phyloP scores from a whole-genome alignment of 208 protist genomes.

The Wallacemonas collosoma region DNA sequence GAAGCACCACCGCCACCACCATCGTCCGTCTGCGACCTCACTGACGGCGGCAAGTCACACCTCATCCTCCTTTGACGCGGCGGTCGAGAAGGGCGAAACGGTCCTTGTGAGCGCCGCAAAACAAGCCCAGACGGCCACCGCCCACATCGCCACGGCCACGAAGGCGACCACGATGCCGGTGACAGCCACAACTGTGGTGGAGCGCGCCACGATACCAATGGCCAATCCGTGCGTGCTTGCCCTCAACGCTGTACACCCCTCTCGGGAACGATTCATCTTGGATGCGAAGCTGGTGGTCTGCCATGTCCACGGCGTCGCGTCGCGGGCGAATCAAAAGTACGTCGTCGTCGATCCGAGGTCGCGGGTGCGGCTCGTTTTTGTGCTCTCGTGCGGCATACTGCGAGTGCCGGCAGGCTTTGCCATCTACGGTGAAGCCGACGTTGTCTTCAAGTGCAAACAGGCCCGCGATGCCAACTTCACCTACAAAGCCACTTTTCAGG shows the following conservation, averaged over 20 bases:
- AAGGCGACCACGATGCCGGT: background rate
- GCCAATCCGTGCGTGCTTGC: conserved; percentile 12
- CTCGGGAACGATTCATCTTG: conserved; percentile 34
- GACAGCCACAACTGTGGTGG: conserved; percentile 1
- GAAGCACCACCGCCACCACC: conserved; percentile 24
- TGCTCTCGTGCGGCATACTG: conserved; percentile 56
- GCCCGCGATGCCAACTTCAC: conserved; percentile 77
- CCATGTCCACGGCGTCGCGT: conserved; percentile 65
- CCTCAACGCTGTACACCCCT: background rate
- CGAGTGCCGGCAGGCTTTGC: conserved; percentile 38
- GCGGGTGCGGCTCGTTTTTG: conserved; percentile 72
- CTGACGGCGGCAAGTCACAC: background rate
- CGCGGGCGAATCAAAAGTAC: conserved; percentile 56
- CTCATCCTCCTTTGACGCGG: background rate
- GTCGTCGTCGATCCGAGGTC: conserved; percentile 84
- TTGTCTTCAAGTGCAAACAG: conserved; percentile 88
- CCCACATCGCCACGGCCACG: background rate
- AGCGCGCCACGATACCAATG: background rate
- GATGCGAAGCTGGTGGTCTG: conserved; percentile 72
- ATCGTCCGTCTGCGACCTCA: conserved; percentile 9
- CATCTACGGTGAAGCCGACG: conserved; percentile 64
- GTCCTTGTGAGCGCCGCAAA: background rate
- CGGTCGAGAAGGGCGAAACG: background rate
- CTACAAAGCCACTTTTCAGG: conserved; percentile 64
- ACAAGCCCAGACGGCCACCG: background rate